Evolutionary conservation across 2,329 filamentous ascomycete species (phyloP), one percentile per base, ranked within the genome.

Genomic region (Boeremia exigua): DNA sequence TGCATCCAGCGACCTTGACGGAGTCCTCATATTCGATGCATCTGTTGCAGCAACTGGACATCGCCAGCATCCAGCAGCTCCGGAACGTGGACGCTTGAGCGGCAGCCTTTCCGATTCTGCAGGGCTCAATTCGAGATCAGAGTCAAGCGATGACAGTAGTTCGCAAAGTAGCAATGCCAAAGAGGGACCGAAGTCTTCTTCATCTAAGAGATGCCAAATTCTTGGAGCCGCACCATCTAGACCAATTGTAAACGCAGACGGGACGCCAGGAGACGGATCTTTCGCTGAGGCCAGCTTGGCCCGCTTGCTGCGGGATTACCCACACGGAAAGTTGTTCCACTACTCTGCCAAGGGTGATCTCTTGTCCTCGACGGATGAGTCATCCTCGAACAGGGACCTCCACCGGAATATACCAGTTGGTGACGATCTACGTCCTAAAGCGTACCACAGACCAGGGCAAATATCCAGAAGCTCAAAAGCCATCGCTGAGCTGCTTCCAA

Each of bases 401-500:
- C 15, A 32, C 19, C 17, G 19, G 4, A 30, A 32, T 6, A 3
- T 19, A 15, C 17, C 30, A 1, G 19, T 9, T 12, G 6, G 17
- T 28, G 27, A 42, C 12, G 36, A 25, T 12, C 2, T 25, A 15
- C 25, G 39, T 5, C 37, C 37, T 19, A 23, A 17, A 37, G 15
- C 33, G 4, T 30, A 17, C 7, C 45, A 38, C 17, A 48, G 25
- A 51, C 19, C 25, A 29, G 36, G 30, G 4, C 53, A 19, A 10
- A 33, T 33, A 10, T 48, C 48, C 79, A 25, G 77, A 79, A 55
- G 59, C 37, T 60, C 63, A 12, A 56, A 50, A 6, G 84, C 86
- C 32, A 73, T 86, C 2, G 80, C 76, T 11, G 83, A 82, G 29
- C 72, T 86, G 6, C 82, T 84, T 34, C 71, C 67, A 2, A 60